Evolutionary conservation across 371 early-diverging fungal genomes (phyloP), one percentile per base, ranked within the genome.

Genomic region (Apophysomyces elegans): DNA sequence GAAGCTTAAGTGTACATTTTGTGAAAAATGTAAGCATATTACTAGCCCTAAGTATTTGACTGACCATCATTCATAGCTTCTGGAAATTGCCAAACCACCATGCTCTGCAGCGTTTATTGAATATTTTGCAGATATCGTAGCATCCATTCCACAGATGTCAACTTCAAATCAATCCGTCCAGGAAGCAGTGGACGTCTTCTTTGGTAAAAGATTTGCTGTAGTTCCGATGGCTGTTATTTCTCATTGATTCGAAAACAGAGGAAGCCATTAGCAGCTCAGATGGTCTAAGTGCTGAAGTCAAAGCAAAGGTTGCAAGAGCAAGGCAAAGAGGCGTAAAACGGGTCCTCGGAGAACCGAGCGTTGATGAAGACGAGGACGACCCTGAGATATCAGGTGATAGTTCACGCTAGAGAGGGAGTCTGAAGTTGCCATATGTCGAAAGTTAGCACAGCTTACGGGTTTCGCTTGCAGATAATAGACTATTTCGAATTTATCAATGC

Each of bases 1-100:
- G 84, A 45, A 87, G 87, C 69, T 68, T 88, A 50, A 80, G 78
- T 14, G 80, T 87, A 50, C 80, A 86, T 70, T 85, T 85, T 71
- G 76, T 88, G 12, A 79, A 83, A 54, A 75, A 72, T 67, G 77
- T 76, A 76, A 63, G 67, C 47, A 6, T 38, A 56, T 58, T 7
- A 18, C 1, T 32, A 11, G 38, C 11, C 12, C 57, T 38, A 54
- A 32, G 7, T 14, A 2, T 54, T 37, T 36, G 35, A 63, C 12
- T 13, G 5, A 58, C 37, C 56, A 16, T 62, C 32, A 4, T 18
- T 13, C 1, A 47, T n/a, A 71, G 64, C 72, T 85, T 32, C 66
- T 86, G 2, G 77, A 76, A 56, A 74, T 84, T 77, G 79, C 81
- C 14, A 56, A 72, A 32, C 69, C 77, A 3, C 87, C 87, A 12